Evolutionary conservation across 1,139 yeast genomes (phyloP), one percentile per base, ranked within the genome.

Genomic region (Suzukiozyma palmioleophila): DNA sequence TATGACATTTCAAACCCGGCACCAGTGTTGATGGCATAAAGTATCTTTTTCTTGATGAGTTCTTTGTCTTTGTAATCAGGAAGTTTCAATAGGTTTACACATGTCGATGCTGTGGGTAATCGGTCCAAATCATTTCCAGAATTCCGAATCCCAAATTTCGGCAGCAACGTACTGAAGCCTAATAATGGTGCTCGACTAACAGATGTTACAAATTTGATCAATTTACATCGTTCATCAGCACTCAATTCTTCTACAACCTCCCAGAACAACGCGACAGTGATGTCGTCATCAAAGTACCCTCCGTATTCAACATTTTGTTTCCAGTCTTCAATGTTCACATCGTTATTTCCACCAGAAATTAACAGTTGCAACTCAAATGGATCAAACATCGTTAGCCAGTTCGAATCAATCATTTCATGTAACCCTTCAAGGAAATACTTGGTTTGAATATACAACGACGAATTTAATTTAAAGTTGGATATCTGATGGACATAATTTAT

Each of bases 71-170:
- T 63, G 57, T 92, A 92, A 55, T 87, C 84, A 0, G 98, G 98
- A 32, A 94, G 60, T 53, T 85, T 89, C 44, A 92, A 66, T 43
- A 92, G 60, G 56, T 92, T 94, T 22, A 89, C 88, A 67, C 98
- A 92, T 0, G 99, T 92, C 0, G 96, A 80, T 0, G 97, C 86
- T 0, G 97, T 88, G 0, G 98, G 98, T 33, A 92, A 66, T 32
- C 95, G 66, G 3, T 50, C 50, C 3, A 38, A 36, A 7, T 72
- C 71, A 25, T 70, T 67, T 0, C 96, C 95, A 1, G 84, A 75
- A 50, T 81, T 80, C 36, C 88, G 62, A 35, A 92, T 84, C 1
- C 95, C 95, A 63, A 92, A 89, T 41, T 69, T 70, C 0, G 99
- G 98, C 28, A 64, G 64, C 38, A 94, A 67, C 7, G 81, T 78